Evolutionary conservation across 1,284 basidiomycete genomes (phyloP), one percentile per base, ranked within the genome.

Genomic region (Melampsora abietis-canadensis): DNA sequence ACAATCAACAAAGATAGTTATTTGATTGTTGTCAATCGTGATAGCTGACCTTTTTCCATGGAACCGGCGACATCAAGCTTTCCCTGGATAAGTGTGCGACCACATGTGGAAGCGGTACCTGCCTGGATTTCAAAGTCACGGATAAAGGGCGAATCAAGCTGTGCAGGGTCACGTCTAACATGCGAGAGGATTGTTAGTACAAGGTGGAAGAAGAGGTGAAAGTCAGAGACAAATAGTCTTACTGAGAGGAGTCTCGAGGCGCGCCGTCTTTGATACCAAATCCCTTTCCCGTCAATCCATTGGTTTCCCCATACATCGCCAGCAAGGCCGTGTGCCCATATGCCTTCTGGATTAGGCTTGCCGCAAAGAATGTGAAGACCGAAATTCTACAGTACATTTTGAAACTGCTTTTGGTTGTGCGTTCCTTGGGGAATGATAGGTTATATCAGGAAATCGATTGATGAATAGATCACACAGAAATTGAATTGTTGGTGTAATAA

Each of bases 301-400:
- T 75, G 7, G 73, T 67, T 40, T 67, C 73, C 27, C 73, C 73
- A n/a, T 66, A 17, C 40, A 75, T 51, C n/a, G 48, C 51, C 44
- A 75, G 54, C 59, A 75, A 61, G 15, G 73, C 66, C 44, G 68
- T 51, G 47, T 75, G 73, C 30, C 27, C 60, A 14, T 54, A 54
- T 54, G 51, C 19, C n/a, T 5, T 54, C 19, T 54, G 51, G 27
- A 54, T 54, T n/a, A 54, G n/a, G 19, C n/a, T 27, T 54, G 51
- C 7, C 0, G 51, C 51, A 54, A 54, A 4, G 7, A 54, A 19
- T 19, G 51, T 8, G 21, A 19, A 54, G 7, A 54, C 17, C 21
- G 51, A 54, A 19, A 54, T 27, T 54, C 27, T 54, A 12, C n/a
- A 8, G 15, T 27, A 19, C 51, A 54, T 40, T 3, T 12, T 2